Conservation (phyloP, 2,329 filamentous ascomycete genomes). For the Fusarium sp. region DNA sequence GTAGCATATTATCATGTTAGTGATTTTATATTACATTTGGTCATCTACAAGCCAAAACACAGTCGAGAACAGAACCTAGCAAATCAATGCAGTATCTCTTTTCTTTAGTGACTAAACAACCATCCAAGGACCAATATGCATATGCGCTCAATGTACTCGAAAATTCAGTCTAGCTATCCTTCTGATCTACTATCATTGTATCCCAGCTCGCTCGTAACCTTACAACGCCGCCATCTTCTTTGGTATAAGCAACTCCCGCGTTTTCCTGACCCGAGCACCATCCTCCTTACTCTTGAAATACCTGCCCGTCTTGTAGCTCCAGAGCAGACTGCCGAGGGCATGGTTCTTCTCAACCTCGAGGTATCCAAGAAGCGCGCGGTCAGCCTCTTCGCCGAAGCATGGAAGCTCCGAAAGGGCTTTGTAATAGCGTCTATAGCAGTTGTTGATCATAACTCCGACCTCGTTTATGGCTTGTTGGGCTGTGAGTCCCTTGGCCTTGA, state of each 20-base stretch:
- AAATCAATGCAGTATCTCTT: rapidly evolving
- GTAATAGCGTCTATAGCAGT: not conserved
- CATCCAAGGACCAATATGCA: not conserved
- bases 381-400: not conserved
- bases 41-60: not conserved
- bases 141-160: not conserved
- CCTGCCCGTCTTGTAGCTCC: not conserved
- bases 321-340: not conserved
- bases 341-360: not conserved
- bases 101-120: not conserved
- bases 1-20: not conserved
- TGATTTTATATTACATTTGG: not conserved
- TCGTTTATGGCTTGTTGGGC: not conserved
- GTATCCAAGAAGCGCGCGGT: not conserved
- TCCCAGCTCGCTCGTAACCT: not conserved
- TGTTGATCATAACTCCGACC: not conserved
- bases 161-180: not conserved
- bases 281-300: not conserved
- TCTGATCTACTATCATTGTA: not conserved
- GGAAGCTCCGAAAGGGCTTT: not conserved
- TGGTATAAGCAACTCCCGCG: not conserved
- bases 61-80: too few relatives aligned
- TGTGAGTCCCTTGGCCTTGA: not conserved
- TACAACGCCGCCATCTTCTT: not conserved
- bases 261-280: not conserved